Evolutionary conservation across 176 grass and related monocot species (phyloP), one percentile per base, ranked within the genome.

Genomic region (Secale cereale): DNA sequence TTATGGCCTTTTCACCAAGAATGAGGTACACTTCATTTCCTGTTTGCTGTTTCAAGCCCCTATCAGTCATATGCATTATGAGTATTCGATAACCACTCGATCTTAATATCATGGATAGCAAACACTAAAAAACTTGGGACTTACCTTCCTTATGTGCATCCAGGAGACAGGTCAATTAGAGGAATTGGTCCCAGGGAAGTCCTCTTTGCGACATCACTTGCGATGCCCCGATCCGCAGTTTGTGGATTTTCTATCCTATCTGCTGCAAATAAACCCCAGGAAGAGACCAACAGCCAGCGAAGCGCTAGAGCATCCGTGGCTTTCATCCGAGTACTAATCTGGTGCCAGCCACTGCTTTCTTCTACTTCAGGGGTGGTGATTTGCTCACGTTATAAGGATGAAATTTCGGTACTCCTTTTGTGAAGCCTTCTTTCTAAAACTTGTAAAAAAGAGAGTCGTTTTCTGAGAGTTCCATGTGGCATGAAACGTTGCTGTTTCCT

Each of bases 201-300:
- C 97, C 41, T 96, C 91, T 32, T 80, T 98, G 84, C 83, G 40
- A 62, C 77, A 22, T 28, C 93, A 96, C 33, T 70, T 98, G 40
- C 83, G 91, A 79, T 87, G 81, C 41, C 80, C 88, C 30, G 93
- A 98, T 86, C 52, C 88, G 6, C 77, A 85, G 80, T 98, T 98
- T 86, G 36, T 89, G n/a, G 86, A 98, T 94, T 98, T 98, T 81
- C 70, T 98, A 57, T 94, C 90, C 17, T 95, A 85, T 80, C 76
- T 98, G 69, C 76, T 98, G 78, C 90, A 98, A 94, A 94, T 94
- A 91, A 98, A 98, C 78, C 97, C 97, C 23, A 95, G 75, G 29
- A 89, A 86, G 62, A 91, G 97, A 59, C 93, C 97, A 41, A 96
- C 91, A 72, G 93, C 97, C 17, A 89, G 79, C 22, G 93, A 98